These are phyloP conservation scores for Quercus ilex DNA, from an alignment of 306 rosid species.

Conservation along the genomic window DNA sequence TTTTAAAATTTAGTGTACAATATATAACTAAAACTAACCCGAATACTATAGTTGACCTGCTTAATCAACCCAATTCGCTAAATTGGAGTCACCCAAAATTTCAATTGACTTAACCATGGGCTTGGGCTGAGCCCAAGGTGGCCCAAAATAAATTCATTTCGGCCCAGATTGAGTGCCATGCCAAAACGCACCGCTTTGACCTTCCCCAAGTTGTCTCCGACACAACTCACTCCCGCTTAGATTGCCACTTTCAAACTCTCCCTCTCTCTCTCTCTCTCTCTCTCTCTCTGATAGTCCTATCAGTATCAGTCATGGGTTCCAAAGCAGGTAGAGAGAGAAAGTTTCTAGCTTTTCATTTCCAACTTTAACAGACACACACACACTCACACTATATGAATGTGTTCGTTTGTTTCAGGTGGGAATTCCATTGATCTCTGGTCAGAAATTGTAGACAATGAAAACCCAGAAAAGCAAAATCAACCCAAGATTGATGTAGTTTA, in stretches of 20 bases:
- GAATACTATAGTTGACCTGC: too few species aligned
- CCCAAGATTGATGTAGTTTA: constrained; percentile 45
- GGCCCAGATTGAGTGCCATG: background rate
- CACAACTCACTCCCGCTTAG: constrained; percentile 21
- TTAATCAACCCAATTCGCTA: too few species aligned
- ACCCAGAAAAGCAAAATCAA: constrained; percentile 19
- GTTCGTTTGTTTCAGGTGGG: constrained; percentile 15
- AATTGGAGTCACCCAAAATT: too few species aligned
- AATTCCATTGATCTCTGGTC: constrained; percentile 53
- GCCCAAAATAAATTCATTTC: background rate
- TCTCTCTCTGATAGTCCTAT: background rate
- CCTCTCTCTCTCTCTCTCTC: constrained; percentile 11
- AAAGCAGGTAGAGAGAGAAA: constrained; percentile 20
- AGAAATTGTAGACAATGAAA: constrained; percentile 38
- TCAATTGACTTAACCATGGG: background rate
- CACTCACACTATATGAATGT: background rate
- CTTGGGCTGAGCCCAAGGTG: background rate
- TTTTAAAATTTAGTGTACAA: too few species aligned
- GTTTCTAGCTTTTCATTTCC: background rate
- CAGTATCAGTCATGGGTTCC: constrained; percentile 30
- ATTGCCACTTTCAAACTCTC: constrained; percentile 13
- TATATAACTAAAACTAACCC: too few species aligned
- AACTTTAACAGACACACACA: background rate
- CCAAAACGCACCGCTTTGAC: background rate
- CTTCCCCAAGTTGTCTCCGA: too few species aligned